A percentile compares a stretch with the other conserved stretches of the same genome.
phyloP scores from a whole-genome alignment of 306 rosid species.

The Dryas octopetala region DNA sequence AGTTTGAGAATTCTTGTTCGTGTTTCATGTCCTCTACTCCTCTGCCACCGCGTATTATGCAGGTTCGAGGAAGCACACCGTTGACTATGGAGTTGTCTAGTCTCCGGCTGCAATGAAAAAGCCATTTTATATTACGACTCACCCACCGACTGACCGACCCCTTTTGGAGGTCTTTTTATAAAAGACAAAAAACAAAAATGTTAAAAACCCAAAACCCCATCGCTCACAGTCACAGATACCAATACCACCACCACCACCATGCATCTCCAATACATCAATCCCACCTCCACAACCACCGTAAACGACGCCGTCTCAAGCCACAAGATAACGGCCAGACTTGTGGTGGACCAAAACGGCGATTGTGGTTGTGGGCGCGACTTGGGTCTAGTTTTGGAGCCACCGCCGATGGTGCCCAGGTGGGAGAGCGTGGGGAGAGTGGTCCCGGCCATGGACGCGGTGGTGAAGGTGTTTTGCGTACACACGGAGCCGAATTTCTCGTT shows the following conservation, averaged over 20 bases:
- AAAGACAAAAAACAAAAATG: slow-evolving; percentile 32
- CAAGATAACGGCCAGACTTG: slow-evolving; percentile 21
- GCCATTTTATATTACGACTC: not conserved
- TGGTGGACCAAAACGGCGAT: slow-evolving; percentile 38
- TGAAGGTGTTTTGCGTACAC: slow-evolving; percentile 82
- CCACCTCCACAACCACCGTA: slow-evolving; percentile 14
- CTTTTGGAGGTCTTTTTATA: not conserved
- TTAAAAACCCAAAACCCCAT: slow-evolving; percentile 29
- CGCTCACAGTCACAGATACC: slow-evolving; percentile 14
- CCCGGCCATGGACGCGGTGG: slow-evolving; percentile 79
- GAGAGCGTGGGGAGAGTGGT: slow-evolving; percentile 44
- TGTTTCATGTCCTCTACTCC: too few species aligned
- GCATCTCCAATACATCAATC: slow-evolving; percentile 23
- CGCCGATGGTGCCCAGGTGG: slow-evolving; percentile 28
- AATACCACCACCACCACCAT: not conserved
- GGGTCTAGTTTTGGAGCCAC: slow-evolving; percentile 23
- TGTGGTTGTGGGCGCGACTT: slow-evolving; percentile 8
- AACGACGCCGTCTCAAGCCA: slow-evolving; percentile 19
- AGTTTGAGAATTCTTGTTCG: too few species aligned
- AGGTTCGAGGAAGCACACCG: not conserved
- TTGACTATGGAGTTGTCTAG: not conserved
- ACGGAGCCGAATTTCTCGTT: slow-evolving; percentile 76
- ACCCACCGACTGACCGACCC: not conserved
- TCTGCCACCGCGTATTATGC: too few species aligned
- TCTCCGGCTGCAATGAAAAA: not conserved